Evolutionary conservation across 2,329 filamentous ascomycete species (phyloP).

Genomic region (Colletotrichum liriopes): DNA sequence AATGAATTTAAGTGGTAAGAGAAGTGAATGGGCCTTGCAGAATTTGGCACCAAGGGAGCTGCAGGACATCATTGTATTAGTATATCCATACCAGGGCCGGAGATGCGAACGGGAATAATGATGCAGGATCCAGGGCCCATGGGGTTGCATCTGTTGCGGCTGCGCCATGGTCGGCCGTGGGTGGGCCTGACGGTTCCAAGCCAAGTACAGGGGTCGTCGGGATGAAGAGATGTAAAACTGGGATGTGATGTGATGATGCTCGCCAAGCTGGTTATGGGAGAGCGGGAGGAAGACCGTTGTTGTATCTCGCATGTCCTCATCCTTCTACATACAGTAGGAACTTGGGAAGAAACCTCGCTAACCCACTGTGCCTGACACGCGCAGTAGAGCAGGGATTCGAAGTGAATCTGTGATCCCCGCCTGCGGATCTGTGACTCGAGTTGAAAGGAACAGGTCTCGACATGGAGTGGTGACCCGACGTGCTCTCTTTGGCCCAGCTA

Average conservation of each 20-base stretch:
- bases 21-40: not conserved
- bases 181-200: not conserved
- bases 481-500: not conserved
- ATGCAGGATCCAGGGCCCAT: not conserved
- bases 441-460: constrained; percentile 4
- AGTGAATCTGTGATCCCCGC: not conserved
- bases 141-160: constrained; percentile 4
- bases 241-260: not conserved
- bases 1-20: not conserved
- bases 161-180: constrained; percentile 10
- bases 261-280: not conserved
- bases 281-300: constrained; percentile 3
- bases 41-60: constrained; percentile 15
- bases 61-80: constrained; percentile 27
- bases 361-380: constrained; percentile 5
- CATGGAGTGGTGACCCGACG: not conserved
- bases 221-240: constrained; percentile 8
- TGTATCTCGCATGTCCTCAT: not conserved
- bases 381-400: not conserved
- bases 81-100: constrained; percentile 31
- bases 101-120: constrained; percentile 37
- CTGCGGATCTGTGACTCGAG: constrained; percentile 12
- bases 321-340: not conserved
- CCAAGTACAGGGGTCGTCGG: not conserved
- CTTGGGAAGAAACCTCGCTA: not conserved